phyloP scores from a whole-genome alignment of 495 filamentous ascomycete genomes.

The Penicillium soppii region DNA sequence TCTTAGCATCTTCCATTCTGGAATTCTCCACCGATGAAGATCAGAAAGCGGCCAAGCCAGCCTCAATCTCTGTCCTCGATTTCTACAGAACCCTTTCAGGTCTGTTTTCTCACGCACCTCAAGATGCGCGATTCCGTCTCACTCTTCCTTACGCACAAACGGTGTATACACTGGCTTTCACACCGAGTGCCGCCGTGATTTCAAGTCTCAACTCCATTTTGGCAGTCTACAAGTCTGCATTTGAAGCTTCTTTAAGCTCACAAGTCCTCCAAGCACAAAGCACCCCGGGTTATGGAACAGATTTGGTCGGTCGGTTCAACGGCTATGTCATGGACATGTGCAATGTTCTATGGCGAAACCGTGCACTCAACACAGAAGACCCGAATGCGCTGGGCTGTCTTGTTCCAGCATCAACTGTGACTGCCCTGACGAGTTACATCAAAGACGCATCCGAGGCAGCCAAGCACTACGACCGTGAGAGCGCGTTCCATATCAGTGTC shows the following conservation, averaged over 20 bases:
- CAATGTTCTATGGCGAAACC: conserved; percentile 80
- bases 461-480: conserved; percentile 35
- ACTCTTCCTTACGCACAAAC: conserved; percentile 65
- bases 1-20: conserved; percentile 61
- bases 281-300: conserved; percentile 45
- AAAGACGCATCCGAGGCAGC: conserved; percentile 34
- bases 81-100: conserved; percentile 64
- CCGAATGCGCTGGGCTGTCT: conserved; percentile 71
- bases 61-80: conserved; percentile 51
- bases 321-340: conserved; percentile 87
- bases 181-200: conserved; percentile 58
- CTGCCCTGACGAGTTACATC: conserved; percentile 49
- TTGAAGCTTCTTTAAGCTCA: conserved; percentile 62
- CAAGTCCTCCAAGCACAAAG: conserved; percentile 27
- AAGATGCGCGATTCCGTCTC: conserved; percentile 56
- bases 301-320: conserved; percentile 69
- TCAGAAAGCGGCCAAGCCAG: conserved; percentile 19
- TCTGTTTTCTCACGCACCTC: conserved; percentile 53
- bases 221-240: conserved; percentile 68
- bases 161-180: conserved; percentile 70
- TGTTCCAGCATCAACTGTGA: conserved; percentile 49
- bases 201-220: conserved; percentile 70
- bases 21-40: conserved; percentile 35
- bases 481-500: conserved; percentile 47
- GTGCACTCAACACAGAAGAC: conserved; percentile 68